Evolutionary conservation across 1,284 basidiomycete species (phyloP).

Genomic region (Trametes sp.): DNA sequence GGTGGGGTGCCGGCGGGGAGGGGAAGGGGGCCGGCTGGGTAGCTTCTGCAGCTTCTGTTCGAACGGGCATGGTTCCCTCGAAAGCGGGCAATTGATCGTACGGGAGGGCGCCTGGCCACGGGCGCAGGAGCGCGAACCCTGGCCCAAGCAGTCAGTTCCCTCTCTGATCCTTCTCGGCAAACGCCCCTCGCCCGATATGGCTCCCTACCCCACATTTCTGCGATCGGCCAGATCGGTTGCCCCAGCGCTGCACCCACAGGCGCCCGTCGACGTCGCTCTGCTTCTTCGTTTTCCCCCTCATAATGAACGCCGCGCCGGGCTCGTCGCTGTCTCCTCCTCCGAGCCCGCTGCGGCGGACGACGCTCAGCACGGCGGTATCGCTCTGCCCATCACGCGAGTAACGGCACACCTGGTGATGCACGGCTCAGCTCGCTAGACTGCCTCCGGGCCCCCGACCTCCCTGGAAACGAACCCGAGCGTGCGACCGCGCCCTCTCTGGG

Average conservation of each 20-base stretch:
- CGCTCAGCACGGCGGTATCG: neutral
- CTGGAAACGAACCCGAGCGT: slow-evolving; percentile 2
- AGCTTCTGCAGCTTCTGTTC: neutral
- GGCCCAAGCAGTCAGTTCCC: neutral
- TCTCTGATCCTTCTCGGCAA: slow-evolving; percentile 9
- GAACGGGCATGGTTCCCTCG: neutral
- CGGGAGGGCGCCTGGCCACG: neutral
- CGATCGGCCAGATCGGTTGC: neutral
- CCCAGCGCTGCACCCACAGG: no score
- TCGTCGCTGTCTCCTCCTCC: no score
- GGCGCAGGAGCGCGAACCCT: neutral
- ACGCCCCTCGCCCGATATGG: slow-evolving; percentile 1
- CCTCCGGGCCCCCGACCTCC: slow-evolving; percentile 3
- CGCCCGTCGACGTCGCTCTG: neutral
- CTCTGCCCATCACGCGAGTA: neutral
- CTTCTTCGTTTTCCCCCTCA: neutral
- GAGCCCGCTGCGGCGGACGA: neutral
- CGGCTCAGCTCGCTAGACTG: neutral
- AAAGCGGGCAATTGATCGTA: slow-evolving; percentile 4
- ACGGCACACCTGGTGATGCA: neutral
- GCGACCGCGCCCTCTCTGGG: slow-evolving; percentile 2
- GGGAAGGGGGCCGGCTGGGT: slow-evolving; percentile 8
- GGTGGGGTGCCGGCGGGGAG: slow-evolving; percentile 11
- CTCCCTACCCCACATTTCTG: slow-evolving; percentile 1
- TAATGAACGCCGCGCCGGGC: neutral